phyloP scores from a whole-genome alignment of 2,329 filamentous ascomycete species.

The Chlorencoelia australis region DNA sequence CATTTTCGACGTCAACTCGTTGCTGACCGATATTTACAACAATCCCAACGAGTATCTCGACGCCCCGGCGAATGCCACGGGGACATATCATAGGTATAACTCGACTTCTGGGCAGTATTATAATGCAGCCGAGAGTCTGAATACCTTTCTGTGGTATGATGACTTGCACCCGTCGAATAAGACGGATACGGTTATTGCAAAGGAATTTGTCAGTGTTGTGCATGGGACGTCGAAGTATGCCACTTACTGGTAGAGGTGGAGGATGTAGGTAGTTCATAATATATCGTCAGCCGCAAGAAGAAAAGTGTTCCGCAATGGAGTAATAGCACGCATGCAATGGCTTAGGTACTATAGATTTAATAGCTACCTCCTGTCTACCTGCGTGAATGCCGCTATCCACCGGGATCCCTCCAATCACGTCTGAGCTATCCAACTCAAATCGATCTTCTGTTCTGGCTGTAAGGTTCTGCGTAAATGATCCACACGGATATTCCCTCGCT shows the following conservation, averaged over 20 bases:
- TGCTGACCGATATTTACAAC: conserved; percentile 55
- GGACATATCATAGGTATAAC: conserved; percentile 46
- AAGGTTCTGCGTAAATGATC: no score
- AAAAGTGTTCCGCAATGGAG: no score
- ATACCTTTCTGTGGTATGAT: conserved; percentile 66
- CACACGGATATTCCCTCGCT: no score
- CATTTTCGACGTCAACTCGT: conserved; percentile 55
- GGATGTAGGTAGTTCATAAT: no score
- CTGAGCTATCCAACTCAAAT: no score
- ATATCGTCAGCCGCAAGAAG: no score
- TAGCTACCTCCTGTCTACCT: no score
- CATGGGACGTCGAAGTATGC: conserved; percentile 32
- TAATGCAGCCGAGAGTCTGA: conserved; percentile 30
- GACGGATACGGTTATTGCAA: conserved; percentile 46
- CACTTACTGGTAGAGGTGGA: conserved; percentile 25
- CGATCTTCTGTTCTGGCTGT: no score
- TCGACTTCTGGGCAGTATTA: conserved; percentile 27
- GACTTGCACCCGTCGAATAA: conserved; percentile 61
- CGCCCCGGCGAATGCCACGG: conserved; percentile 51
- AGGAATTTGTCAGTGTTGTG: conserved; percentile 45
- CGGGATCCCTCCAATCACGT: no score
- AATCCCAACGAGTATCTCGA: conserved; percentile 52
- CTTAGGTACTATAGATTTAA: no score
- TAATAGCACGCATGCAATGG: no score
- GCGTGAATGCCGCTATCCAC: no score